These are phyloP conservation scores for Phyllosticta citribraziliensis DNA, from an alignment of 2,329 filamentous ascomycete genomes.

Conservation along the genomic window DNA sequence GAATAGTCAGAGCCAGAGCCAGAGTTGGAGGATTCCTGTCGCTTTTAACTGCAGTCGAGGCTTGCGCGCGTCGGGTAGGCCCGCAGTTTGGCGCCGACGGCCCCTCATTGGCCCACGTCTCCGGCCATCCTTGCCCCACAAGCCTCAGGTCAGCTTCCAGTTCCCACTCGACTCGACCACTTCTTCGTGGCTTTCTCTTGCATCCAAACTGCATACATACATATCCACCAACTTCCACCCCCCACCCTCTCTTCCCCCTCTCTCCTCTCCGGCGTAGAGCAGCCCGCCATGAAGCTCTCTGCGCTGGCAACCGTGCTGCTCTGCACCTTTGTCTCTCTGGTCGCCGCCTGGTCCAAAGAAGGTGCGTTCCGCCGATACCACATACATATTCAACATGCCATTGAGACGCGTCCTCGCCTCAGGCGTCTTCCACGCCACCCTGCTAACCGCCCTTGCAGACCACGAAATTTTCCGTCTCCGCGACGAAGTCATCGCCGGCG, in stretches of 20 bases:
- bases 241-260: not conserved
- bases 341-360: constrained; percentile 77
- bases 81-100: not conserved
- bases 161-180: not conserved
- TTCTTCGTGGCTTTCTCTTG: not conserved
- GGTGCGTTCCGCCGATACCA: constrained; percentile 40
- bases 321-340: constrained; percentile 55
- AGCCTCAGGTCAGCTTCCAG: not conserved
- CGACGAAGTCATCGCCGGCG: constrained; percentile 68
- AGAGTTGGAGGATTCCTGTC: no score
- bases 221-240: constrained; percentile 1
- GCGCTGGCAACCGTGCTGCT: constrained; percentile 56
- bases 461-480: constrained; percentile 95
- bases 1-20: no score
- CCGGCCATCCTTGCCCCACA: not conserved
- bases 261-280: not conserved
- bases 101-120: not conserved
- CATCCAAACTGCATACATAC: constrained; percentile 2
- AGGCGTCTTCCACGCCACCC: not conserved
- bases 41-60: not conserved
- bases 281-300: constrained; percentile 57
- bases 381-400: not conserved
- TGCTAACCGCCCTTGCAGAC: constrained; percentile 47
- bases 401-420: not conserved
- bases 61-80: not conserved